Conservation (phyloP, 805 yeast species). For the Metschnikowia kunwiensis region DNA sequence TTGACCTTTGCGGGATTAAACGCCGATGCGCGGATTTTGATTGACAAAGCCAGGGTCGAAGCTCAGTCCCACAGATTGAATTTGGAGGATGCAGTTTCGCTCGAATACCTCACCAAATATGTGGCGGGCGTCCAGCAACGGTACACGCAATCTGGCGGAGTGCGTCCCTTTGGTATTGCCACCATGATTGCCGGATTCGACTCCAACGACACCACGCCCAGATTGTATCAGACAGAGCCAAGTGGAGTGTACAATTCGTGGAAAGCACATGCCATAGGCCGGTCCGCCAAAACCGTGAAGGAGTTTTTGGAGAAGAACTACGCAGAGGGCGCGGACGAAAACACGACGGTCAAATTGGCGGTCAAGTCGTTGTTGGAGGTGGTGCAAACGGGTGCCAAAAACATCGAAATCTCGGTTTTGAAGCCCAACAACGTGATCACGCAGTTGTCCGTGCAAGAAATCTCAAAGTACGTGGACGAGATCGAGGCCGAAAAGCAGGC, state of each 20-base stretch:
- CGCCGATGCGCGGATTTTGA: slow-evolving; percentile 95
- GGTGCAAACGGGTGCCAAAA: slow-evolving; percentile 96
- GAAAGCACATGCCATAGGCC: slow-evolving; percentile 97
- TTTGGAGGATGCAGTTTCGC: slow-evolving; percentile 89
- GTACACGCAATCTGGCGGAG: slow-evolving; percentile 98
- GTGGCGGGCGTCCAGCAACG: slow-evolving; percentile 98
- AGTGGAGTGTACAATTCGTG: slow-evolving; percentile 96
- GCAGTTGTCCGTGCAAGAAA: slow-evolving; percentile 63
- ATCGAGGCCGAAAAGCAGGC: slow-evolving; percentile 86
- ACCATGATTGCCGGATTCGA: slow-evolving; percentile 96
- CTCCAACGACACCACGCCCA: slow-evolving; percentile 74
- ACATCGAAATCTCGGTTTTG: slow-evolving; percentile 89
- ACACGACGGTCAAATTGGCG: slow-evolving; percentile 73
- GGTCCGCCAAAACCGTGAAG: slow-evolving; percentile 90
- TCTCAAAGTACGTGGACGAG: slow-evolving; percentile 70
- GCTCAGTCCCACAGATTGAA: slow-evolving; percentile 93
- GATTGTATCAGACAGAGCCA: slow-evolving; percentile 92
- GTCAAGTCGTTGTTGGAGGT: slow-evolving; percentile 88
- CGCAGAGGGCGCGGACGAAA: slow-evolving; percentile 57
- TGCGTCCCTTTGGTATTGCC: slow-evolving; percentile 95
- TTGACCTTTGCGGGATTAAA: slow-evolving; percentile 95
- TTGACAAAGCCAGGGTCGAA: slow-evolving; percentile 93
- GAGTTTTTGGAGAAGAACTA: slow-evolving; percentile 93
- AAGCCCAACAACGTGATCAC: slow-evolving; percentile 62
- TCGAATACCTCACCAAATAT: slow-evolving; percentile 88